Base-by-base conservation (phyloP, 164 flowering plant species). In the Berberis vulgaris region DNA sequence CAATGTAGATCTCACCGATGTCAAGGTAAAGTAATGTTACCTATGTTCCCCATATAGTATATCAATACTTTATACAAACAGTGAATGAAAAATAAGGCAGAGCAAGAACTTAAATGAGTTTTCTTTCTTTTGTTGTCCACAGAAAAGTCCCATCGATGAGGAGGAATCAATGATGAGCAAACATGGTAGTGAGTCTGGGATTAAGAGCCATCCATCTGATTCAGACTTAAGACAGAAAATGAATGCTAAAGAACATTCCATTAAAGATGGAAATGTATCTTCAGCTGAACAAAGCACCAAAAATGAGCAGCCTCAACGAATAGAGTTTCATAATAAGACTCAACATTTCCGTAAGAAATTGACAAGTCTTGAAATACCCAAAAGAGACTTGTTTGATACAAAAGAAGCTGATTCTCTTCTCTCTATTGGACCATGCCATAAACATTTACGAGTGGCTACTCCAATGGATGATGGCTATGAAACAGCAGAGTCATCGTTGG, bases 111-210 rank as follows among this genome's bases (percentile, higher is more conserved):
- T 26, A 26, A 26, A 26, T 26, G 26, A 26, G 26, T 26, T 26
- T 26, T 26, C 26, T 26, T 26, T 26, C 26, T 26, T 0, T 26
- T 26, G 26, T 26, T 26, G 26, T 26, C 26, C 26, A 41, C 86
- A 89, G 96, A 77, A 59, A 71, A 78, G 72, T 72, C 85, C 92
- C 1, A 57, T 11, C 10, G 89, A 84, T 5, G 96, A 73, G n/a
- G 91, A 81, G 2, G 88, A 81, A 49, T 77, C 39, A 46, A 8
- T 3, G 43, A 12, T 54, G 11, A 66, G 68, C 67, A 72, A 66
- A 57, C 78, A 73, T 45, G 73, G 76, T 7, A 26, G 26, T 26
- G 26, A 26, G 26, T 26, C 26, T 26, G 75, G 75, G 71, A 42
- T 75, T 39, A 76, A 82, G 63, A 73, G 61, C 78, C 59, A 74